These are phyloP conservation scores for Ustanciosporium gigantosporum DNA, from an alignment of 1,284 basidiomycete species.

Conservation along the genomic window DNA sequence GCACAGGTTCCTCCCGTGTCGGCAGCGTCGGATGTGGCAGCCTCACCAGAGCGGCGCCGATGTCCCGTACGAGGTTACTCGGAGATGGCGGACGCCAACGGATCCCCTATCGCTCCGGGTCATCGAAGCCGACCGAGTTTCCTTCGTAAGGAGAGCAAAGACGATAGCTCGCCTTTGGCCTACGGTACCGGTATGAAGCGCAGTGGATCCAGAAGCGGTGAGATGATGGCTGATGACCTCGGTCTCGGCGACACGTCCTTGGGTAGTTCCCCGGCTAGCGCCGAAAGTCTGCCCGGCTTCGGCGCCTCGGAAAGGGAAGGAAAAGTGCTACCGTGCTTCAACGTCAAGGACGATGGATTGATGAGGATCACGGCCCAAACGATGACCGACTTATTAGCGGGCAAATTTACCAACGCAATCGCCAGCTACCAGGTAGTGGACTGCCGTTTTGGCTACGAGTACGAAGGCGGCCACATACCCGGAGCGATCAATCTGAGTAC, in stretches of 20 bases:
- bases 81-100: slow-evolving; percentile 36
- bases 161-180: slow-evolving; percentile 50
- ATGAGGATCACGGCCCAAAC: slow-evolving; percentile 85
- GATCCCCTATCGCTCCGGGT: slow-evolving; percentile 41
- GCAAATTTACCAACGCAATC: slow-evolving; percentile 51
- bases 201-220: slow-evolving; percentile 22
- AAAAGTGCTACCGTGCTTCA: slow-evolving; percentile 90
- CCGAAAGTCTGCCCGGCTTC: slow-evolving; percentile 49
- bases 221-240: slow-evolving; percentile 28
- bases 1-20: not conserved
- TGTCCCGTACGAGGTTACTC: slow-evolving; percentile 7
- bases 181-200: slow-evolving; percentile 48
- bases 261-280: slow-evolving; percentile 21
- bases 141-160: slow-evolving; percentile 44
- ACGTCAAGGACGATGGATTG: slow-evolving; percentile 88
- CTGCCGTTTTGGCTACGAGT: slow-evolving; percentile 98
- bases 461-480: slow-evolving; percentile 85
- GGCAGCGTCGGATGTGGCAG: slow-evolving; percentile 4
- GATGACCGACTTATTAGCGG: slow-evolving; percentile 47
- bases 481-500: slow-evolving; percentile 91
- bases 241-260: slow-evolving; percentile 16
- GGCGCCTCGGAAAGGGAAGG: slow-evolving; percentile 66
- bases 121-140: slow-evolving; percentile 16
- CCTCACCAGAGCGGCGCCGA: slow-evolving; percentile 26
- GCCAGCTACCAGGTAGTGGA: slow-evolving; percentile 71